These are phyloP conservation scores for Lachancea waltii DNA, from an alignment of 805 yeast species.

Conservation along the genomic window DNA sequence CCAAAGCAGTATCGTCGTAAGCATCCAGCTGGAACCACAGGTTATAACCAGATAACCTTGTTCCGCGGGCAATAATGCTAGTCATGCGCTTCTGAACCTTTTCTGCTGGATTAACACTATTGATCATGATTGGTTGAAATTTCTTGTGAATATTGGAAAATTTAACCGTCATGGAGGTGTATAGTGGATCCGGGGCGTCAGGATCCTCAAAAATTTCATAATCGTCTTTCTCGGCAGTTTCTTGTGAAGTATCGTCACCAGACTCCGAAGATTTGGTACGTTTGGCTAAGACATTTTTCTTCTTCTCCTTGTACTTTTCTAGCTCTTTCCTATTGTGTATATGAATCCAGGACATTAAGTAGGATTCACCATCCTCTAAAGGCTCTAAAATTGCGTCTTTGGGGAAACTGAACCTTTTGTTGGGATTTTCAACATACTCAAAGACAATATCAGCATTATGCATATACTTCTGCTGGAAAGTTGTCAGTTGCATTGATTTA, in stretches of 20 bases:
- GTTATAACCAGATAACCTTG: constrained; percentile 52
- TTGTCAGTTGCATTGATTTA: constrained; percentile 49
- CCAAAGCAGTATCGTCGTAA: constrained; percentile 56
- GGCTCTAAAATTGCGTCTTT: constrained; percentile 67
- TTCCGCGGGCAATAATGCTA: constrained; percentile 51
- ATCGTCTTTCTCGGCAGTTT: constrained; percentile 5
- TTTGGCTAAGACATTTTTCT: constrained; percentile 15
- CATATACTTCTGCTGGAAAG: constrained; percentile 68
- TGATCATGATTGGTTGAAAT: constrained; percentile 54
- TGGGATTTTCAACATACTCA: constrained; percentile 77
- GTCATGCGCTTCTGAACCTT: constrained; percentile 59
- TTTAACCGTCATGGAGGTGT: constrained; percentile 60
- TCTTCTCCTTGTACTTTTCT: constrained; percentile 17
- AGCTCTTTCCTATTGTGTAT: constrained; percentile 29
- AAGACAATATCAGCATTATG: constrained; percentile 68
- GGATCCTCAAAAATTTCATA: constrained; percentile 28
- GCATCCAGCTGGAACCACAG: constrained; percentile 86
- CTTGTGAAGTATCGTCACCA: constrained; percentile 14
- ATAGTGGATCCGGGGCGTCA: constrained; percentile 36
- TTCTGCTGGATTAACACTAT: constrained; percentile 55
- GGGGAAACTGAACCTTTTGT: constrained; percentile 69
- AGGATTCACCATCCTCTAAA: constrained; percentile 24
- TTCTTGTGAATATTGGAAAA: constrained; percentile 60
- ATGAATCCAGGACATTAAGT: constrained; percentile 31
- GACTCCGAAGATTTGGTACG: constrained; percentile 12